Percentiles rank a stretch among this genome's conserved stretches.
phyloP scores from a whole-genome alignment of 2,329 filamentous ascomycete genomes.

The Aspergillus neoniger region DNA sequence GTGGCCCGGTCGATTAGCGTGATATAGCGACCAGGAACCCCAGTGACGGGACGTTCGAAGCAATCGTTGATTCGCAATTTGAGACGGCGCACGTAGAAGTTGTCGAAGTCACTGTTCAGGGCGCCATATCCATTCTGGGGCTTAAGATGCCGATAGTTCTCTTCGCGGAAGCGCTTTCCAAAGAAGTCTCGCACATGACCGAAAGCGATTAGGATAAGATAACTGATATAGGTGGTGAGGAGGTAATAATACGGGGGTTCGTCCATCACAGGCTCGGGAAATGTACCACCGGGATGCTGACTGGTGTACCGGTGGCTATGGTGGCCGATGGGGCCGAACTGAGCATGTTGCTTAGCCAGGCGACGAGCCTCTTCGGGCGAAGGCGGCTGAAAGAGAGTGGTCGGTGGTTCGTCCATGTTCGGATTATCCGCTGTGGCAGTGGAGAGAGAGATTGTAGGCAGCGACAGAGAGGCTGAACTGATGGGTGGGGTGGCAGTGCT shows the following conservation, averaged over 20 bases:
- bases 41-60: slow-evolving; percentile 88
- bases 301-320: slow-evolving; percentile 85
- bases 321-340: slow-evolving; percentile 84
- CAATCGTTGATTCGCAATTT: slow-evolving; percentile 97
- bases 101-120: slow-evolving; percentile 97
- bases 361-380: slow-evolving; percentile 78
- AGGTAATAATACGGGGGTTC: slow-evolving; percentile 97
- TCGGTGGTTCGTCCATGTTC: slow-evolving; percentile 70
- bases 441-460: slow-evolving; percentile 90
- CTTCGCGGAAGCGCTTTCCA: slow-evolving; percentile 87
- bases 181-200: slow-evolving; percentile 97
- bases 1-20: slow-evolving; percentile 89
- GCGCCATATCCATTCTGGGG: slow-evolving; percentile 87
- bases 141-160: slow-evolving; percentile 82
- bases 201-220: slow-evolving; percentile 91
- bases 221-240: slow-evolving; percentile 97
- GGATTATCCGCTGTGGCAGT: slow-evolving; percentile 77
- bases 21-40: slow-evolving; percentile 91
- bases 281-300: slow-evolving; percentile 76
- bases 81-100: slow-evolving; percentile 90
- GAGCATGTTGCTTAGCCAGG: slow-evolving; percentile 76
- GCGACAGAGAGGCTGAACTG: slow-evolving; percentile 70
- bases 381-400: slow-evolving; percentile 84
- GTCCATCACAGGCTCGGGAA: slow-evolving; percentile 84
- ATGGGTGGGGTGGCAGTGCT: slow-evolving; percentile 61